phyloP scores from a whole-genome alignment of 306 rosid species.

The Citrullus mucosospermus region DNA sequence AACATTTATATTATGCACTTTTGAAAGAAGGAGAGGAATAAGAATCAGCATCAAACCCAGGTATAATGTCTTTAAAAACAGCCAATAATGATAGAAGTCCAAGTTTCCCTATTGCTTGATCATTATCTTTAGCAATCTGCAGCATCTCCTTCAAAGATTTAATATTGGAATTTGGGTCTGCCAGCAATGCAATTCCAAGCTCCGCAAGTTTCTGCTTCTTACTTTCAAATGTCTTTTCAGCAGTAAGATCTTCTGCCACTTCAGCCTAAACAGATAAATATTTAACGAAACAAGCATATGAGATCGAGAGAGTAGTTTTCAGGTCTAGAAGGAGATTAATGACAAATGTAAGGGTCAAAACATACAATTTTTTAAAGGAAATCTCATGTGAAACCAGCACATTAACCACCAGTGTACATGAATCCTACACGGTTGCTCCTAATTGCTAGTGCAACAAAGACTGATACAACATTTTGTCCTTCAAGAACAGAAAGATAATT shows the following conservation, averaged over 20 bases:
- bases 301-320: constrained; percentile 4
- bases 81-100: constrained; percentile 87
- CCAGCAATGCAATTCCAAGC: constrained; percentile 65
- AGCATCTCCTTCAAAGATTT: constrained; percentile 70
- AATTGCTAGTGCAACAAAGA: neutral
- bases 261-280: constrained; percentile 49
- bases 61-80: constrained; percentile 82
- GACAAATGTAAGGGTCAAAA: neutral
- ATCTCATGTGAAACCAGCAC: neutral
- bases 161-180: constrained; percentile 82
- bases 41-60: constrained; percentile 45
- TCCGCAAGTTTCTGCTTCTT: constrained; percentile 87
- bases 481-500: neutral
- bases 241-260: constrained; percentile 69
- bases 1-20: neutral
- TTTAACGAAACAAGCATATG: constrained; percentile 1
- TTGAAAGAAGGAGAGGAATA: constrained; percentile 1
- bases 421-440: neutral
- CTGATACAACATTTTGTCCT: neutral
- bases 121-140: constrained; percentile 51
- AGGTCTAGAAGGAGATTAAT: neutral
- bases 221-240: constrained; percentile 72
- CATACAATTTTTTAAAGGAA: neutral
- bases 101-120: constrained; percentile 60
- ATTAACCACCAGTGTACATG: neutral